Percentiles rank a stretch among this genome's conserved stretches.
phyloP scores from a whole-genome alignment of 345 rosid genomes.

The Draba incana region DNA sequence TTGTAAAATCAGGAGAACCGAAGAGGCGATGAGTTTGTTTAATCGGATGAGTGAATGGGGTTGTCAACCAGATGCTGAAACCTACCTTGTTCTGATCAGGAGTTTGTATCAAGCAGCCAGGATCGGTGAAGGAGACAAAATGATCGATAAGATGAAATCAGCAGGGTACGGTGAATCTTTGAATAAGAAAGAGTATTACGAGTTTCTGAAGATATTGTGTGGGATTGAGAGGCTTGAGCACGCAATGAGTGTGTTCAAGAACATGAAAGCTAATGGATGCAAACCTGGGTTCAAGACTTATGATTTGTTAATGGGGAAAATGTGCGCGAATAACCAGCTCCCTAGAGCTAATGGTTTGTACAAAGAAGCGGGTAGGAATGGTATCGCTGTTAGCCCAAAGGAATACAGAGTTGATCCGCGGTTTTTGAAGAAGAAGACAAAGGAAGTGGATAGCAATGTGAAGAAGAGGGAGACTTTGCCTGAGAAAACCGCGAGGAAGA shows the following conservation, averaged over 20 bases:
- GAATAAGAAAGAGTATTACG: slow-evolving; percentile 68
- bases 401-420: slow-evolving; percentile 67
- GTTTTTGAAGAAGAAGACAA: slow-evolving; percentile 67
- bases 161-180: slow-evolving; percentile 61
- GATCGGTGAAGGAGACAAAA: slow-evolving; percentile 87
- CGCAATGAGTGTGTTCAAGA: slow-evolving; percentile 76
- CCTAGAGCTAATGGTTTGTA: slow-evolving; percentile 78
- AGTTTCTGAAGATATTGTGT: slow-evolving; percentile 74
- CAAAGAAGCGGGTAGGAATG: slow-evolving; percentile 67
- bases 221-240: slow-evolving; percentile 98
- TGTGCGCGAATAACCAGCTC: slow-evolving; percentile 67
- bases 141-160: slow-evolving; percentile 91
- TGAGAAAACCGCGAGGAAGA: slow-evolving; percentile 93
- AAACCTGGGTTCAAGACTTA: slow-evolving; percentile 81
- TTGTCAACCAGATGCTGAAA: slow-evolving; percentile 66
- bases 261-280: slow-evolving; percentile 76
- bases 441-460: slow-evolving; percentile 58
- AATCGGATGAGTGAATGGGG: slow-evolving; percentile 85
- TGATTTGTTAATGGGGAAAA: slow-evolving; percentile 78
- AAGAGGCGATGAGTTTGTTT: slow-evolving; percentile 80
- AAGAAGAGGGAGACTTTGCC: slow-evolving; percentile 94
- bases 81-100: slow-evolving; percentile 64
- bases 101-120: slow-evolving; percentile 93
- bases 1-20: slow-evolving; percentile 80
- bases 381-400: slow-evolving; percentile 70